Evolutionary conservation across 169 alveolate species (phyloP).

Genomic region (Eimeria brunetti): DNA sequence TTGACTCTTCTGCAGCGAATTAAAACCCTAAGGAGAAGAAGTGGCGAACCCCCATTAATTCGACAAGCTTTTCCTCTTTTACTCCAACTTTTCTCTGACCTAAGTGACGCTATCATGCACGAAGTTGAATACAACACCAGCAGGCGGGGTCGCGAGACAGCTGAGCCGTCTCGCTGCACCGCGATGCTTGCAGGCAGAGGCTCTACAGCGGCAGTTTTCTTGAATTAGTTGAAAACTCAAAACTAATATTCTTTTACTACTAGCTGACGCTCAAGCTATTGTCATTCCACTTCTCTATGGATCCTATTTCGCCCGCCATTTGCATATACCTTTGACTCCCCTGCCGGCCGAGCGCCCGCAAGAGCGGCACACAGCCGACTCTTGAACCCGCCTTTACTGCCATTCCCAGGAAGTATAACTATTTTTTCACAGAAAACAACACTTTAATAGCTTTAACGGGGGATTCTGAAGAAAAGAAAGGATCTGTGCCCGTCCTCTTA

Average conservation of each 20-base stretch:
- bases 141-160: slow-evolving; percentile 6
- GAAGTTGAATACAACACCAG: not conserved
- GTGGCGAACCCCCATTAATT: not conserved
- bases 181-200: slow-evolving; percentile 19
- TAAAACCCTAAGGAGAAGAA: not conserved
- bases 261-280: not conserved
- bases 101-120: not conserved
- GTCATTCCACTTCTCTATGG: not conserved
- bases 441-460: too few relatives aligned
- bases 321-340: not conserved
- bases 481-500: too few relatives aligned
- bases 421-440: too few relatives aligned
- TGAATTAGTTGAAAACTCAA: not conserved
- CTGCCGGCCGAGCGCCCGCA: not conserved
- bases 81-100: not conserved
- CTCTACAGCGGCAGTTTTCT: not conserved
- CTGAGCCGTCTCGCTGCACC: slow-evolving; percentile 56
- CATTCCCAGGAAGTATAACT: too few relatives aligned
- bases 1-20: not conserved
- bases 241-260: not conserved
- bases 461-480: too few relatives aligned
- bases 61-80: not conserved
- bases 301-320: not conserved
- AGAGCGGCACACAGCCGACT: not conserved
- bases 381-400: too few relatives aligned